Evolutionary conservation across 1,284 basidiomycete genomes (phyloP).

Genomic region (Papiliotrema laurentii): DNA sequence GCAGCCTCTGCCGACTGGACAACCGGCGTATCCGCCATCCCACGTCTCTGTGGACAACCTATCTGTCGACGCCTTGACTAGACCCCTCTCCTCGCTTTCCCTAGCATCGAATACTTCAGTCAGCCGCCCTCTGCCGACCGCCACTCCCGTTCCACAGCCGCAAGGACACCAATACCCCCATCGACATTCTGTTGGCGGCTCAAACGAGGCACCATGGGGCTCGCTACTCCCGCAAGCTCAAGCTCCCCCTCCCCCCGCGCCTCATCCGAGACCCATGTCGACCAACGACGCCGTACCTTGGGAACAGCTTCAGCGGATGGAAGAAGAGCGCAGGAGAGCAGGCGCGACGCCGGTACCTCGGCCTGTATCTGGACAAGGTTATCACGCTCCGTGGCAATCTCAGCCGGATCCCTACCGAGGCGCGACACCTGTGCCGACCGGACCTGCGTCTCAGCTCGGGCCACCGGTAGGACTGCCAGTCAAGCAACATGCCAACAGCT

Average conservation of each 20-base stretch:
- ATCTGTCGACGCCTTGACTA: slow-evolving; percentile 28
- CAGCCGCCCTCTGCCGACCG: slow-evolving; percentile 12
- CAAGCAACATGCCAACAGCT: slow-evolving; percentile 21
- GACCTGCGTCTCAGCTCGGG: slow-evolving; percentile 7
- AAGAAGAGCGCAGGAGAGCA: slow-evolving; percentile 7
- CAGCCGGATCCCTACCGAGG: background rate
- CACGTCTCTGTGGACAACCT: slow-evolving; percentile 6
- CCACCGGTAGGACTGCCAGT: slow-evolving; percentile 2
- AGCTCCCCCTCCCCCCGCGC: slow-evolving; percentile 15
- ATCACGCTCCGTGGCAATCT: slow-evolving; percentile 1
- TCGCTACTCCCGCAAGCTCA: slow-evolving; percentile 20
- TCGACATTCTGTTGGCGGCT: slow-evolving; percentile 32
- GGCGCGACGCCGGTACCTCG: slow-evolving; percentile 11
- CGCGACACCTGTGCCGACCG: slow-evolving; percentile 1
- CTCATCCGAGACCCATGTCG: slow-evolving; percentile 25
- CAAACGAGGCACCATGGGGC: slow-evolving; percentile 32
- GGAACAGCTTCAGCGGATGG: slow-evolving; percentile 4
- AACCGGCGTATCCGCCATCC: slow-evolving; percentile 16
- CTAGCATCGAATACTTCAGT: slow-evolving; percentile 18
- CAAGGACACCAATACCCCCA: slow-evolving; percentile 13
- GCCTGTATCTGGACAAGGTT: slow-evolving; percentile 7
- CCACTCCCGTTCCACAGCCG: slow-evolving; percentile 13
- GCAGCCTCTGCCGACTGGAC: slow-evolving; percentile 6
- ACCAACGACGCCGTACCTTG: slow-evolving; percentile 11
- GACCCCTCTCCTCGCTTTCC: slow-evolving; percentile 37